phyloP scores from a whole-genome alignment of 352 stramenopile genomes.

The Elongisporangium anandrum region DNA sequence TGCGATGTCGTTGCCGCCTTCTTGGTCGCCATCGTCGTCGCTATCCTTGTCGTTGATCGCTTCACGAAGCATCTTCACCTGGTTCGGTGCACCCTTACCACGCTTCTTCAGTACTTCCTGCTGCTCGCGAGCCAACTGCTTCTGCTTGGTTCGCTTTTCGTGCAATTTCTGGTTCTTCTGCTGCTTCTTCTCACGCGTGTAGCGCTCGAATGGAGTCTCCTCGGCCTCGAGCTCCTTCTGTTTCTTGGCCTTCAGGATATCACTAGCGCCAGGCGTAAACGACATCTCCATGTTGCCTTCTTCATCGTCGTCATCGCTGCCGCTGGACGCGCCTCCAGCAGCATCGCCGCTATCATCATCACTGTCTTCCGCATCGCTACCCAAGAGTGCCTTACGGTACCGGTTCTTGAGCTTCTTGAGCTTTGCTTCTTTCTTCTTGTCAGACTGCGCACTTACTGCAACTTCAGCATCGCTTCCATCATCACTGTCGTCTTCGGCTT shows the following conservation, averaged over 20 bases:
- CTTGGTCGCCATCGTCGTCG: conserved; percentile 15
- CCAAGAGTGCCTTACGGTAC: conserved; percentile 76
- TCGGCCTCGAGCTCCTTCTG: conserved; percentile 72
- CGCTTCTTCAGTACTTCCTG: conserved; percentile 66
- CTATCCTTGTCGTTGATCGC: conserved; percentile 40
- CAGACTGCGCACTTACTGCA: conserved; percentile 7
- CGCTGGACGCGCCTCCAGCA: conserved; percentile 10
- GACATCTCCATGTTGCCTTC: conserved; percentile 82
- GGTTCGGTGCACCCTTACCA: conserved; percentile 28
- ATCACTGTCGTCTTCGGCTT: conserved; percentile 43
- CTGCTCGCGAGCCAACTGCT: conserved; percentile 60
- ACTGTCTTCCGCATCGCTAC: conserved; percentile 66
- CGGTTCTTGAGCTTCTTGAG: conserved; percentile 78
- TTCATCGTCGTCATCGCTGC: conserved; percentile 14
- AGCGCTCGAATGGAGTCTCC: conserved; percentile 82
- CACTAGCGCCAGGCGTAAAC: conserved; percentile 62
- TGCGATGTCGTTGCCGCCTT: conserved; percentile 27
- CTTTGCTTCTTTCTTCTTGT: conserved; percentile 59
- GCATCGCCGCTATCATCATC: conserved; percentile 28
- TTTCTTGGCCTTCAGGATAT: conserved; percentile 73
- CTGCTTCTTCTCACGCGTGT: conserved; percentile 82
- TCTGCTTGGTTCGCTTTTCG: conserved; percentile 63
- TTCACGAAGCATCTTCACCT: conserved; percentile 53
- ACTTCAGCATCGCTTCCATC: conserved; percentile 34
- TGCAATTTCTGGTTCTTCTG: conserved; percentile 84